phyloP scores from a whole-genome alignment of 2,329 filamentous ascomycete genomes.

The Epichloe amarillans region DNA sequence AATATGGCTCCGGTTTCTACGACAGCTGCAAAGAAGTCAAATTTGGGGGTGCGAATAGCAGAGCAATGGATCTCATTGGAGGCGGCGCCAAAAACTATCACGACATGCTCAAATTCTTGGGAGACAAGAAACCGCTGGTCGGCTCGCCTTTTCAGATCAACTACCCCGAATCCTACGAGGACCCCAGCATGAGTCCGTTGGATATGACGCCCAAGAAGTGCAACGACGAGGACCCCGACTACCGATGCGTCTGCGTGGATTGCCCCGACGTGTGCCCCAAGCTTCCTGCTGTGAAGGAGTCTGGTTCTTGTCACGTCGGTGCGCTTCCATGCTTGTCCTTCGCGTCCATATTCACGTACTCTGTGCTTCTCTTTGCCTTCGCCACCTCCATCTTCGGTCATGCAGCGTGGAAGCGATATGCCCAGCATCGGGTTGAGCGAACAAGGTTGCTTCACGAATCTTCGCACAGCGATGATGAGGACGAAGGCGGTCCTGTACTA shows the following conservation, averaged over 20 bases:
- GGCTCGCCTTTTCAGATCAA: slow-evolving; percentile 98
- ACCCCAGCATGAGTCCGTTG: slow-evolving; percentile 58
- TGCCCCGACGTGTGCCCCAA: slow-evolving; percentile 76
- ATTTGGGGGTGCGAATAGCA: slow-evolving; percentile 85
- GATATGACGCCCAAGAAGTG: slow-evolving; percentile 69
- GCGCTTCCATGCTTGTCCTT: slow-evolving; percentile 88
- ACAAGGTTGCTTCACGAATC: slow-evolving; percentile 79
- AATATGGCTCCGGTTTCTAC: slow-evolving; percentile 81
- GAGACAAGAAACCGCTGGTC: slow-evolving; percentile 68
- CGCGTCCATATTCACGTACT: slow-evolving; percentile 76
- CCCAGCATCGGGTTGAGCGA: slow-evolving; percentile 63
- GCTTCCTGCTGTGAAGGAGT: slow-evolving; percentile 60
- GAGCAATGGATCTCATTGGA: slow-evolving; percentile 91
- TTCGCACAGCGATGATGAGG: slow-evolving; percentile 78
- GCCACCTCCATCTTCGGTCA: slow-evolving; percentile 57
- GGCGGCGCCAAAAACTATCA: slow-evolving; percentile 86
- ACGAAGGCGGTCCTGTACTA: slow-evolving; percentile 69
- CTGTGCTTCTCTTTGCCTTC: slow-evolving; percentile 56
- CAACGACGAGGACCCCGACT: slow-evolving; percentile 76
- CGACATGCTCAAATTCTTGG: slow-evolving; percentile 79
- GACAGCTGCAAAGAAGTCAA: slow-evolving; percentile 99
- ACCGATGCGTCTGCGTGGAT: slow-evolving; percentile 86
- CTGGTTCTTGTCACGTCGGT: slow-evolving; percentile 68
- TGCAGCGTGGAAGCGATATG: slow-evolving; percentile 60
- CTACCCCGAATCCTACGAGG: slow-evolving; percentile 53